Conservation (phyloP, 495 filamentous ascomycete species). For the Cercophora newfieldiana region DNA sequence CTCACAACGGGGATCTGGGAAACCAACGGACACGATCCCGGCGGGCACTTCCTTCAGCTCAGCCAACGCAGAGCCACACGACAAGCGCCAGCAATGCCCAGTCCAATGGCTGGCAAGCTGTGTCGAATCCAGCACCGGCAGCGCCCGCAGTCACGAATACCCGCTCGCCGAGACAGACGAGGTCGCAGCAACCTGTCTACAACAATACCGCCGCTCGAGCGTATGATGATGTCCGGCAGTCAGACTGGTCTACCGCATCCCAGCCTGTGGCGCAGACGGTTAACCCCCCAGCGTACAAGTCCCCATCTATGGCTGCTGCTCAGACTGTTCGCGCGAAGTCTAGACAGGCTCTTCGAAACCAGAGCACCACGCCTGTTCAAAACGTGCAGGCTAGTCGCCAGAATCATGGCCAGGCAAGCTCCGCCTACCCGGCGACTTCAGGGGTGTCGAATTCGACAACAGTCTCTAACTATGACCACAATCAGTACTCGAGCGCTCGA, state of each 20-base stretch:
- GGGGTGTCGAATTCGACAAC: conserved; percentile 17
- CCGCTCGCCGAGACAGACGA: conserved; percentile 25
- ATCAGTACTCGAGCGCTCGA: conserved; percentile 22
- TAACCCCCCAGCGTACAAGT: conserved; percentile 18
- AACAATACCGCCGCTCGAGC: conserved; percentile 13
- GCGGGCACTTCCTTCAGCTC: conserved; percentile 11
- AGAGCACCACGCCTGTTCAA: conserved; percentile 26
- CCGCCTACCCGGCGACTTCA: conserved; percentile 9
- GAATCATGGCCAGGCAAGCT: neutral
- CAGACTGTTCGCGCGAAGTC: conserved; percentile 27
- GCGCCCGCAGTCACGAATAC: conserved; percentile 8
- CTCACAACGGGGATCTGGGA: neutral
- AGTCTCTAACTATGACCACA: conserved; percentile 25
- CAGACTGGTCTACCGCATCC: conserved; percentile 21
- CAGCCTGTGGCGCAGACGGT: conserved; percentile 16
- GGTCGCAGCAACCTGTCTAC: conserved; percentile 5
- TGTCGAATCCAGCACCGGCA: conserved; percentile 8
- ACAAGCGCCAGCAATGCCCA: neutral
- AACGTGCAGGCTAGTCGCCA: neutral
- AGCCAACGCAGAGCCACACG: conserved; percentile 1
- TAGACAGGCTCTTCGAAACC: conserved; percentile 25
- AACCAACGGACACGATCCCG: conserved; percentile 11
- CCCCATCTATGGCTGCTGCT: conserved; percentile 22
- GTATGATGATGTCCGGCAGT: conserved; percentile 28
- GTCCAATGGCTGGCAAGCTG: conserved; percentile 21